These are phyloP conservation scores for Gracilaria caudata DNA, from an alignment of 23 red algal species.

Conservation along the genomic window DNA sequence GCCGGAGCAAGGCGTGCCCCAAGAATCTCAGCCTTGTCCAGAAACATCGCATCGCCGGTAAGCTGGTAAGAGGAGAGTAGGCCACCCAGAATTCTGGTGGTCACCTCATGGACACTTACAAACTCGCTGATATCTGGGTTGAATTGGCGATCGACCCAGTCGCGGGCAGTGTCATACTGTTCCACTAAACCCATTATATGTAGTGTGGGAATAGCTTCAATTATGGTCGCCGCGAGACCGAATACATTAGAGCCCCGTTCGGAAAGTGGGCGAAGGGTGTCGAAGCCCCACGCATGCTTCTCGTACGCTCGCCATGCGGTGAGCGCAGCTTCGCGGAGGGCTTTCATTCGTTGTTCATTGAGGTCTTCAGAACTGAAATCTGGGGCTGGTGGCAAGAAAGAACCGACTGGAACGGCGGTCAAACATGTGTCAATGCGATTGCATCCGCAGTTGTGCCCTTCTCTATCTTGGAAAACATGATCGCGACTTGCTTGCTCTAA, in stretches of 20 bases:
- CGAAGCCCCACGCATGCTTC: conserved; percentile 60
- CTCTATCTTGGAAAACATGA: not conserved
- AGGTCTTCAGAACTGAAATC: not conserved
- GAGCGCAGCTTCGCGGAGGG: conserved; percentile 32
- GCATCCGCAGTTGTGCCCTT: not conserved
- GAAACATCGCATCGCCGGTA: conserved; percentile 69
- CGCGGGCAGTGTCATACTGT: conserved; percentile 45
- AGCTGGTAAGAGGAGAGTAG: conserved; percentile 70
- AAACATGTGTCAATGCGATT: conserved; percentile 29
- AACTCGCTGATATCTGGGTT: conserved; percentile 31
- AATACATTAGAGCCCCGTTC: conserved; percentile 36
- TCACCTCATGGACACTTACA: conserved; percentile 73
- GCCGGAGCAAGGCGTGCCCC: conserved; percentile 48
- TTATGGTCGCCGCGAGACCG: conserved; percentile 63
- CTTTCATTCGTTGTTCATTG: conserved; percentile 3
- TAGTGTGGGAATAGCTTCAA: conserved; percentile 81
- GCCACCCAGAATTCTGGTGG: conserved; percentile 78
- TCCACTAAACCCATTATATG: conserved; percentile 75
- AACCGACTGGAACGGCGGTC: conserved; percentile 42
- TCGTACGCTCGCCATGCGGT: conserved; percentile 74
- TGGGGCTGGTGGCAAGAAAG: not conserved
- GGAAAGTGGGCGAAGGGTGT: conserved; percentile 62
- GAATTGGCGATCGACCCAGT: conserved; percentile 55
- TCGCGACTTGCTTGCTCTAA: conserved; percentile 26
- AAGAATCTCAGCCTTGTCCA: conserved; percentile 75